phyloP scores from a whole-genome alignment of 176 grass and related monocot genomes.

The Aegilops umbellulata region DNA sequence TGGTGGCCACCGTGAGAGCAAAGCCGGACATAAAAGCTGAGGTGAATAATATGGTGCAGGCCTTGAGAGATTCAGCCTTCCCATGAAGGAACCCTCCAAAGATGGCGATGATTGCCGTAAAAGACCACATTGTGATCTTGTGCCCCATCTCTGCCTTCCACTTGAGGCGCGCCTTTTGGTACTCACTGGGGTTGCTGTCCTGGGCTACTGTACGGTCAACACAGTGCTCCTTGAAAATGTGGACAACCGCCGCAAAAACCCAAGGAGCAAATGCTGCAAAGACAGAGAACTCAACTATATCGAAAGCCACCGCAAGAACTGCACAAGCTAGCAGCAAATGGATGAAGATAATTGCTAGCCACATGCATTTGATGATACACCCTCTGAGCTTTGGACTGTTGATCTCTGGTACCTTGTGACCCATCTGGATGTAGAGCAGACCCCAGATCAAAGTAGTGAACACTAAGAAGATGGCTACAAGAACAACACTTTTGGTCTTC shows the following conservation, averaged over 20 bases:
- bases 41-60: constrained; percentile 12
- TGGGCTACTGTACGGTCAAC: not conserved
- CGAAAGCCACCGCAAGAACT: not conserved
- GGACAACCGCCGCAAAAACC: not conserved
- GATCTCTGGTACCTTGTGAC: not conserved
- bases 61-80: constrained; percentile 20
- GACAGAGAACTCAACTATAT: constrained; percentile 3
- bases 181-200: not conserved
- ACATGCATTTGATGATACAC: not conserved
- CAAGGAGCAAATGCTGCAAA: constrained; percentile 14
- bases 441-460: not conserved
- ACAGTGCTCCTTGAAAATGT: not conserved
- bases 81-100: constrained; percentile 29
- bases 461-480: constrained; percentile 1
- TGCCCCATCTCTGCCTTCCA: constrained; percentile 9
- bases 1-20: not conserved
- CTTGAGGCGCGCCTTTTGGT: not conserved
- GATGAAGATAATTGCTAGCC: not conserved
- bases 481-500: not conserved
- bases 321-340: not conserved
- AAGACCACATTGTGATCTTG: constrained; percentile 31
- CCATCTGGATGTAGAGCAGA: not conserved
- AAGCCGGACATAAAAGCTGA: constrained; percentile 10
- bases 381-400: not conserved
- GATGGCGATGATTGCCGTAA: constrained; percentile 24